Evolutionary conservation across 345 rosid genomes (phyloP).

Genomic region (Linum lewisii): DNA sequence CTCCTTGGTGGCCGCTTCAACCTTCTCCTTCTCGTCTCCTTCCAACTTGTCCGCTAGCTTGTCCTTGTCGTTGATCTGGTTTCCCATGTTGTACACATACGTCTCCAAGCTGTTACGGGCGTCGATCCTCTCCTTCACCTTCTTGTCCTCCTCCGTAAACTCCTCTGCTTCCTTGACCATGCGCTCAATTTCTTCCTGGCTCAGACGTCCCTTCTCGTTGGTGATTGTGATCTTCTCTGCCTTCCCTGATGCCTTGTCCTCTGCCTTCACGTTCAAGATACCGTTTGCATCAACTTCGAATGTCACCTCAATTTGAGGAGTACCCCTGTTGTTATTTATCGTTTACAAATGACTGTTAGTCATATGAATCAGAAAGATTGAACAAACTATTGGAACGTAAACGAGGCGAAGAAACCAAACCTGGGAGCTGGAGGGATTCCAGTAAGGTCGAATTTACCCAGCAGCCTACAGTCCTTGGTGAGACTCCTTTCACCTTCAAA

Average conservation of each 20-base stretch:
- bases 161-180: constrained; percentile 96
- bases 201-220: constrained; percentile 86
- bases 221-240: constrained; percentile 94
- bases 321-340: constrained; percentile 47
- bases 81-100: constrained; percentile 89
- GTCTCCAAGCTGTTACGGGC: constrained; percentile 88
- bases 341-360: no score
- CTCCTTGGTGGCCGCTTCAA: constrained; percentile 74
- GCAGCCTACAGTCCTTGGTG: constrained; percentile 80
- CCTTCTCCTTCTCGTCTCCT: constrained; percentile 83
- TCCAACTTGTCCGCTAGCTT: constrained; percentile 95
- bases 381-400: background rate
- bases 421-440: constrained; percentile 95
- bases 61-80: constrained; percentile 83
- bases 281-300: constrained; percentile 97
- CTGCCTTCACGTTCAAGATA: constrained; percentile 81
- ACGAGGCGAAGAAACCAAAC: constrained; percentile 15
- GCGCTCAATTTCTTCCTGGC: constrained; percentile 92
- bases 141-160: constrained; percentile 94
- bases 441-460: constrained; percentile 73
- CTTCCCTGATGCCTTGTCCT: constrained; percentile 84
- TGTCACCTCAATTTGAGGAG: constrained; percentile 96
- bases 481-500: constrained; percentile 99
- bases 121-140: constrained; percentile 85
- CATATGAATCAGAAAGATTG: no score